A percentile compares a stretch with the other conserved stretches of the same genome.
Conservation (phyloP, 176 grass and related monocot species). For the Carex myosuroides region DNA sequence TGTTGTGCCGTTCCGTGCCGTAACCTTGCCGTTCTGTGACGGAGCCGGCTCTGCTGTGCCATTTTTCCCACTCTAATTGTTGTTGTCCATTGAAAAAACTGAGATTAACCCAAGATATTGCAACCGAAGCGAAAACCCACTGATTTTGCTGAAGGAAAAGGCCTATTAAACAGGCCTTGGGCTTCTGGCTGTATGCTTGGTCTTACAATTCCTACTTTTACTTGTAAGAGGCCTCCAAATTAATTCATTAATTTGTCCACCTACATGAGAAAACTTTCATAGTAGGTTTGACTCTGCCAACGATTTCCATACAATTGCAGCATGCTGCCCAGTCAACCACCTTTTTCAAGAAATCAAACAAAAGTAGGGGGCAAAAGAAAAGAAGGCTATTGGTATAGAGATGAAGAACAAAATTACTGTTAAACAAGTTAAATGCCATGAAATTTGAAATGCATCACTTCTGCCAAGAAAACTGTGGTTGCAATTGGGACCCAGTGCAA, state of each 20-base stretch:
- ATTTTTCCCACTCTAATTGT: too few species aligned
- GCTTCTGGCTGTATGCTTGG: not conserved
- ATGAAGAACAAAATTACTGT: not conserved
- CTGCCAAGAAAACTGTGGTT: not conserved
- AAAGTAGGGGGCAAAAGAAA: not conserved
- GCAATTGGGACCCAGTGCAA: not conserved
- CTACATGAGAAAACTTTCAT: not conserved
- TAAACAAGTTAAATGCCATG: not conserved
- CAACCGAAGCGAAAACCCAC: not conserved
- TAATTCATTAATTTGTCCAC: not conserved
- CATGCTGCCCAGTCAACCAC: not conserved
- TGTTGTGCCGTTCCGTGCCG: too few species aligned
- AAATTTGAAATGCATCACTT: not conserved
- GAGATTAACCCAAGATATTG: not conserved
- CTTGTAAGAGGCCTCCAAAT: not conserved
- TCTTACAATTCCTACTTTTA: not conserved
- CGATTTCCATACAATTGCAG: not conserved
- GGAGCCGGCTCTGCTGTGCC: too few species aligned
- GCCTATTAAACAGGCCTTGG: not conserved
- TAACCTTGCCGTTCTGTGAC: too few species aligned
- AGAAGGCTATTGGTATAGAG: not conserved
- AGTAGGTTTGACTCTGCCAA: not conserved
- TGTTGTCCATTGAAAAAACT: not conserved
- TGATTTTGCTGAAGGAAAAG: not conserved
- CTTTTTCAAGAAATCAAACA: not conserved